Evolutionary conservation across 129 eudicot species (phyloP), one percentile per base, ranked within the genome.

Genomic region (Centrapalus pauciflorus): DNA sequence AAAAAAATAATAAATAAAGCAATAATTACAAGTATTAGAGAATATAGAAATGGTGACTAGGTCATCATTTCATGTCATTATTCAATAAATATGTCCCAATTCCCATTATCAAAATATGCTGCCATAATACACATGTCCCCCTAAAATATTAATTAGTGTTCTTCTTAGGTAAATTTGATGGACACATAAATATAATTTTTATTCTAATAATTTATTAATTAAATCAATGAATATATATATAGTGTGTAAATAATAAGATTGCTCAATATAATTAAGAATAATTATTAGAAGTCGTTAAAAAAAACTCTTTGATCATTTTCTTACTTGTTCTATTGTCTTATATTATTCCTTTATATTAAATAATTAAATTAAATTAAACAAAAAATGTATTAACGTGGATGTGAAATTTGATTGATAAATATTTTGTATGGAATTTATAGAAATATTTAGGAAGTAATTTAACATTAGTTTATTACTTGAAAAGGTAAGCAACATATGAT

Each of bases 1-100:
- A 14, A 16, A 43, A 58, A 41, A 17, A 12, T 58, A 19, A 34
- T 20, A 33, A 4, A 26, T 16, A 52, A 38, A 63, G 64, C 77
- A 73, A 48, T 64, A 64, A 52, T 41, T 55, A 73, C 64, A 62
- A 71, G 71, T 28, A 73, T 63, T 38, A 73, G 51, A 52, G 30
- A 73, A 62, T 38, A 73, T 63, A 52, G 30, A 73, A 62, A 63
- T 20, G 38, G 19, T 32, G 71, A 35, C 34, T 73, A 73, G 21
- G 71, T 73, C 77, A 73, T 73, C 57, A 73, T 52, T 38, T 40
- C 38, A 13, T 73, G 54, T 73, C 64, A 73, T 63, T 73, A 52
- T 73, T 63, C 46, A 73, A 63, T 73, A 8, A 71, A 63, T 8
- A 68, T 63, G 58, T 54, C 45, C 62, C 71, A 64, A 37, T 63